Evolutionary conservation across 257 asterid species (phyloP), one percentile per base, ranked within the genome.

Genomic region (Nyctanthes arbortristis): DNA sequence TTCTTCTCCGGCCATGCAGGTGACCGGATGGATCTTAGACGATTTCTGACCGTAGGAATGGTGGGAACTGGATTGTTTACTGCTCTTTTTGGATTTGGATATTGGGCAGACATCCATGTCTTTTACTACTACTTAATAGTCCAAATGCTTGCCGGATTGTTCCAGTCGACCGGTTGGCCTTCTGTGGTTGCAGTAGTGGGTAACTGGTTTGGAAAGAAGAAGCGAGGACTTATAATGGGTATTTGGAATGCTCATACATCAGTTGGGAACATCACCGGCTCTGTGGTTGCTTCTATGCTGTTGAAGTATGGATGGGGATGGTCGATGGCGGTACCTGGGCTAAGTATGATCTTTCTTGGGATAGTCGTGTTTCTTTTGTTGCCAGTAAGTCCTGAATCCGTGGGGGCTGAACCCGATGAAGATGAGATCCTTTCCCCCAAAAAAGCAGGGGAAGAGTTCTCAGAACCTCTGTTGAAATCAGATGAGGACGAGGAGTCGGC

Each of bases 121-220:
- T 94, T 94, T 69, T 88, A 85, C 27, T 94, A 91, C 74, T 94
- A 85, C 65, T 57, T 91, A 72, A 55, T 88, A 2, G 88, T 89
- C 7, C 99, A 94, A 80, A 91, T 94, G 96, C 80, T 91, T 39
- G 95, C 99, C 0, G 99, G 99, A 14, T 76, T 94, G 82, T 91
- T 89, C 76, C 99, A 94, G 55, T 94, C 99, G 25, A 85, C 99
- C 0, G 99, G 99, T 9, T 94, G 99, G 99, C 99, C 99, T 2
- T 89, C 99, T 0, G 99, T 94, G 69, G 99, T 94, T 20, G 97
- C 99, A 0, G 92, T 94, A 14, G 94, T 94, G 1, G 99, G 99
- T 0, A 88, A 94, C 65, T 91, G 99, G 99, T 94, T 91, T 10
- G 99, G 99, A 75, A 91, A 94, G 73, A 92, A 76, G 83, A 91